These are phyloP conservation scores for Paramyrothecium sp. DNA, from an alignment of 2,329 filamentous ascomycete species.

Conservation along the genomic window DNA sequence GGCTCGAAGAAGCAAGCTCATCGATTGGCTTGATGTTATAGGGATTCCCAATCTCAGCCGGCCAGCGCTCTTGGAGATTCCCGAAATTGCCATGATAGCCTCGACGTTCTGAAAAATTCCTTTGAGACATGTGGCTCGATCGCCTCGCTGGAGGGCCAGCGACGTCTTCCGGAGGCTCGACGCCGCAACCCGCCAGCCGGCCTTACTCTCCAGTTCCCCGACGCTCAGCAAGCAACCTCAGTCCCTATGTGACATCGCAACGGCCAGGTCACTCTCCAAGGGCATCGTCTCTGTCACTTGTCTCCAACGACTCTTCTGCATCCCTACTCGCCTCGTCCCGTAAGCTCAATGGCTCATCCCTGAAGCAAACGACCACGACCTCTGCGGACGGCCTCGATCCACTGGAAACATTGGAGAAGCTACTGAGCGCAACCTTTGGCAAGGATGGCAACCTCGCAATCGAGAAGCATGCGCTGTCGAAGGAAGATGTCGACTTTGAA, in stretches of 20 bases:
- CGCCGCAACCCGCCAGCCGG: slow-evolving; percentile 62
- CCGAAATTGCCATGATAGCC: neutral
- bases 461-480: slow-evolving; percentile 28
- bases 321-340: slow-evolving; percentile 69
- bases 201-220: slow-evolving; percentile 70
- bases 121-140: slow-evolving; percentile 79
- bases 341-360: slow-evolving; percentile 64
- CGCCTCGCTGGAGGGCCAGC: slow-evolving; percentile 70
- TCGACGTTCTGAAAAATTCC: slow-evolving; percentile 5
- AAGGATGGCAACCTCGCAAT: slow-evolving; percentile 8
- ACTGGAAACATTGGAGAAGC: slow-evolving; percentile 61
- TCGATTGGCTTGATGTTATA: no score
- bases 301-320: slow-evolving; percentile 71
- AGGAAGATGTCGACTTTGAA: slow-evolving; percentile 59
- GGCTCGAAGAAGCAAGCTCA: no score
- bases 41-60: no score
- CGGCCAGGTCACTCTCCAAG: slow-evolving; percentile 68
- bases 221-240: slow-evolving; percentile 66
- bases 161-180: slow-evolving; percentile 54
- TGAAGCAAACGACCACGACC: slow-evolving; percentile 57
- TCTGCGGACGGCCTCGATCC: slow-evolving; percentile 62
- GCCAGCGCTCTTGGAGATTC: no score
- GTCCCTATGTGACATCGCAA: slow-evolving; percentile 66
- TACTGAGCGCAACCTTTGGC: slow-evolving; percentile 33
- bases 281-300: slow-evolving; percentile 76